phyloP scores from a whole-genome alignment of 768 basidiomycete species.

The Rhodotorula babjevae region DNA sequence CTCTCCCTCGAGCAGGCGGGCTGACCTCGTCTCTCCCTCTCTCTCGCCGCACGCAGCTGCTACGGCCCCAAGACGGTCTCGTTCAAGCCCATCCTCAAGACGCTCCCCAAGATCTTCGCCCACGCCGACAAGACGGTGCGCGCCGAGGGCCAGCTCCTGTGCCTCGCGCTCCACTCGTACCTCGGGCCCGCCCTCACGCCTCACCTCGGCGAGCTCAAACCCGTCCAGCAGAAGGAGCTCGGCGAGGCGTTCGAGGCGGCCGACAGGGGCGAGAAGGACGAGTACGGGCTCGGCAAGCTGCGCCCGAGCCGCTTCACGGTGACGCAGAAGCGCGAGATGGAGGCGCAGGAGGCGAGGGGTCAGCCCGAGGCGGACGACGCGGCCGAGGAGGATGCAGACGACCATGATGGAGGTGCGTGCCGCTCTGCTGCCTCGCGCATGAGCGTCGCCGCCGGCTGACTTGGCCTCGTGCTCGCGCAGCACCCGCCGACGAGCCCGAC shows the following conservation, averaged over 20 bases:
- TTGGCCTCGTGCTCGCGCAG: slow-evolving; percentile 44
- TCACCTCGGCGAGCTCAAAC: slow-evolving; percentile 83
- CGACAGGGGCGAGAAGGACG: slow-evolving; percentile 73
- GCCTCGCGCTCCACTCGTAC: slow-evolving; percentile 73
- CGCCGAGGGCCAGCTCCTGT: slow-evolving; percentile 75
- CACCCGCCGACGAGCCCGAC: slow-evolving; percentile 11
- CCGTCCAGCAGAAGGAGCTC: slow-evolving; percentile 92
- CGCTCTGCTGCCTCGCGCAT: background rate
- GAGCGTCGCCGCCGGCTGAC: background rate
- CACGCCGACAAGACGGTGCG: slow-evolving; percentile 95
- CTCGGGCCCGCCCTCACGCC: slow-evolving; percentile 78
- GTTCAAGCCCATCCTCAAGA: slow-evolving; percentile 74
- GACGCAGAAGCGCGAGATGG: slow-evolving; percentile 63
- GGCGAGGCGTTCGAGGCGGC: slow-evolving; percentile 73
- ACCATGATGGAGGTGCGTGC: background rate
- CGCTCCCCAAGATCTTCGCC: slow-evolving; percentile 84
- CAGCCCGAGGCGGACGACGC: slow-evolving; percentile 52
- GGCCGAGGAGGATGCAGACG: slow-evolving; percentile 45
- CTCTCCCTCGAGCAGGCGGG: background rate
- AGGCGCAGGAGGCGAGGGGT: slow-evolving; percentile 45
- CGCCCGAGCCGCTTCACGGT: slow-evolving; percentile 69
- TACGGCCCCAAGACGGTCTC: slow-evolving; percentile 75
- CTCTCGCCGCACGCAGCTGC: slow-evolving; percentile 55
- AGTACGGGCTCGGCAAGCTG: slow-evolving; percentile 67
- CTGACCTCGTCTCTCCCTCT: background rate